Evolutionary conservation across 2,329 filamentous ascomycete species (phyloP), one percentile per base, ranked within the genome.

Genomic region (Didymella arachidicola): DNA sequence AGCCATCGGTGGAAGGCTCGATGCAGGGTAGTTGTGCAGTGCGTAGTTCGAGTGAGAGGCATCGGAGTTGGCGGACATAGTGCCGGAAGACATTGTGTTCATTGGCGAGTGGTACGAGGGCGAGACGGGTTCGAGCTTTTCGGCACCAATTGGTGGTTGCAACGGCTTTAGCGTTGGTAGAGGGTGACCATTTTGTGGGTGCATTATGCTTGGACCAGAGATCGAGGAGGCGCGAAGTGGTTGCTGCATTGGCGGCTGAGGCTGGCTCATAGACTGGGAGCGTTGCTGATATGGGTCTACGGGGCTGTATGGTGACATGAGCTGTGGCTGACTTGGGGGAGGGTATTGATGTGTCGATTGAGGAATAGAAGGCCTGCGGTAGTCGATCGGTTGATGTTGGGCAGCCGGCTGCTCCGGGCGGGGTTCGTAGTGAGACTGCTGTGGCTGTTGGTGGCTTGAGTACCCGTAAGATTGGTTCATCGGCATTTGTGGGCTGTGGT

Each of bases 161-260:
- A 79, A 60, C 1, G 79, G 78, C 61, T 79, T 78, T 52, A 82
- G 65, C 14, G 79, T 79, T 7, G 80, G 79, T 52, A 82, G 64
- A 22, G 77, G 65, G 60, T 77, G 72, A 27, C 71, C 67, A 52
- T 62, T 77, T 49, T 68, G 64, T 42, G 70, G 70, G 59, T 72
- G 71, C 60, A 74, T 66, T 43, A 57, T 46, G 53, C 61, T 63
- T 25, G 74, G 64, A 19, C 64, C 60, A 18, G 73, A 70, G 8
- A 66, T 60, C 18, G 73, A 72, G 53, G 67, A 70, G 45, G 66
- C 65, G 43, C 76, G 77, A 10, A 69, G 69, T 32, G 74, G 69
- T 25, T 69, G 68, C 48, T 76, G 75, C 38, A 76, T 57, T 8
- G 74, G 71, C 50, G 74, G 74, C 16, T 73, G 43, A 22, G 68